These are phyloP conservation scores for Mucor circinelloides DNA, from an alignment of 371 early-diverging fungal genomes.

Conservation along the genomic window DNA sequence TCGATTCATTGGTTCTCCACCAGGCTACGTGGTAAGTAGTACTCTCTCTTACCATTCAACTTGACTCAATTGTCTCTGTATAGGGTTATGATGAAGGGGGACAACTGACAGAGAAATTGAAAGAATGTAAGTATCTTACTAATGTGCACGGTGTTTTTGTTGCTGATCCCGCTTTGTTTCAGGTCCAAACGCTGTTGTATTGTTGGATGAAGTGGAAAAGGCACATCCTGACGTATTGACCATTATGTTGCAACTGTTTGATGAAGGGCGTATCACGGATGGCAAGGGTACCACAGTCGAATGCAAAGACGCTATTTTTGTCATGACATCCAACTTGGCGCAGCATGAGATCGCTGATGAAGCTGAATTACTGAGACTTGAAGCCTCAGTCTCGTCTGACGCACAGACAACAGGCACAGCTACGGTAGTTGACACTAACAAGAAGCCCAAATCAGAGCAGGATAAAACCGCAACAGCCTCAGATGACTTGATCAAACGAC, in stretches of 20 bases:
- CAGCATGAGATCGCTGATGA: slow-evolving; percentile 68
- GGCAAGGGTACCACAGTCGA: slow-evolving; percentile 67
- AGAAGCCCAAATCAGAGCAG: slow-evolving; percentile 33
- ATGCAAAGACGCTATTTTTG: slow-evolving; percentile 69
- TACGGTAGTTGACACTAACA: slow-evolving; percentile 27
- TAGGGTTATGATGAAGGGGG: slow-evolving; percentile 73
- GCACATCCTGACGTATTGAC: slow-evolving; percentile 72
- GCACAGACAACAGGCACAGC: slow-evolving; percentile 43
- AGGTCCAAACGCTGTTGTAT: slow-evolving; percentile 62
- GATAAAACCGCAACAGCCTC: not conserved
- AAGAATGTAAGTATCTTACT: slow-evolving; percentile 43
- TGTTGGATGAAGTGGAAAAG: slow-evolving; percentile 69
- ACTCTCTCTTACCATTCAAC: not conserved
- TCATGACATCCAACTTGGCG: slow-evolving; percentile 77
- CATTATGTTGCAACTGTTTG: slow-evolving; percentile 69
- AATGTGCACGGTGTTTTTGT: not conserved
- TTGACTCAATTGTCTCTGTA: not conserved
- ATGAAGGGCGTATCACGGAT: slow-evolving; percentile 75
- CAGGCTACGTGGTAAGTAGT: slow-evolving; percentile 65
- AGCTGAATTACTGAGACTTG: slow-evolving; percentile 54
- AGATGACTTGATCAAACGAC: slow-evolving; percentile 19
- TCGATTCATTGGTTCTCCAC: slow-evolving; percentile 69
- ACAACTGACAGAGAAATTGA: slow-evolving; percentile 69
- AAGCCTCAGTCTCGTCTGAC: slow-evolving; percentile 49
- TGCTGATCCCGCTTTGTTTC: not conserved